phyloP scores from a whole-genome alignment of 768 basidiomycete genomes.

The Termitomyces sp. region DNA sequence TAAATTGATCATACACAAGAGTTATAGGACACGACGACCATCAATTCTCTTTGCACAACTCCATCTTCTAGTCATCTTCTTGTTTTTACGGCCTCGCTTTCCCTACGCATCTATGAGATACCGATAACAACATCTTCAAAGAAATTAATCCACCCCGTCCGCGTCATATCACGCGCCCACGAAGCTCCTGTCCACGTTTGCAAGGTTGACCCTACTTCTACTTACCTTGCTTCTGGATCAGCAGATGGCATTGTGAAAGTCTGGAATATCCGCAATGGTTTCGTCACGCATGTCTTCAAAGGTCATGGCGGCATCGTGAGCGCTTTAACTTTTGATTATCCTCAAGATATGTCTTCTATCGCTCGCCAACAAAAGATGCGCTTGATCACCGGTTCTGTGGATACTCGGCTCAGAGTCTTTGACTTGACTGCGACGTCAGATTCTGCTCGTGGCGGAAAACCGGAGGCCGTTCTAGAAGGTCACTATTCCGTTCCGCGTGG shows the following conservation, averaged over 20 bases:
- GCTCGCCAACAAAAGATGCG: constrained; percentile 54
- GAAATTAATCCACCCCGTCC: constrained; percentile 60
- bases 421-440: constrained; percentile 70
- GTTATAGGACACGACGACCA: constrained; percentile 72
- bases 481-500: constrained; percentile 94
- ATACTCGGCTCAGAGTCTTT: constrained; percentile 89
- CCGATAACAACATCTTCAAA: constrained; percentile 40
- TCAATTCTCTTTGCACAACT: constrained; percentile 81
- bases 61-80: constrained; percentile 69
- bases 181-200: constrained; percentile 93
- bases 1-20: neutral
- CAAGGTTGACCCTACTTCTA: constrained; percentile 76
- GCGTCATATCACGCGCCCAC: constrained; percentile 80
- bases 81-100: constrained; percentile 75
- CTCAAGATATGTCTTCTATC: constrained; percentile 49
- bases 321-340: constrained; percentile 82
- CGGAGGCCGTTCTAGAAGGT: constrained; percentile 83
- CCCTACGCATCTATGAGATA: constrained; percentile 80
- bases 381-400: constrained; percentile 87
- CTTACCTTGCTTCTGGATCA: constrained; percentile 91
- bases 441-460: constrained; percentile 50
- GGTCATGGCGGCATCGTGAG: constrained; percentile 98
- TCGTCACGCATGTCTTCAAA: constrained; percentile 90
- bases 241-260: constrained; percentile 97
- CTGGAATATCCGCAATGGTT: constrained; percentile 86